A percentile compares a stretch with the other conserved stretches of the same genome.
These are phyloP conservation scores for Xerocomellus dryophilus DNA, from an alignment of 768 basidiomycete species.

Conservation along the genomic window DNA sequence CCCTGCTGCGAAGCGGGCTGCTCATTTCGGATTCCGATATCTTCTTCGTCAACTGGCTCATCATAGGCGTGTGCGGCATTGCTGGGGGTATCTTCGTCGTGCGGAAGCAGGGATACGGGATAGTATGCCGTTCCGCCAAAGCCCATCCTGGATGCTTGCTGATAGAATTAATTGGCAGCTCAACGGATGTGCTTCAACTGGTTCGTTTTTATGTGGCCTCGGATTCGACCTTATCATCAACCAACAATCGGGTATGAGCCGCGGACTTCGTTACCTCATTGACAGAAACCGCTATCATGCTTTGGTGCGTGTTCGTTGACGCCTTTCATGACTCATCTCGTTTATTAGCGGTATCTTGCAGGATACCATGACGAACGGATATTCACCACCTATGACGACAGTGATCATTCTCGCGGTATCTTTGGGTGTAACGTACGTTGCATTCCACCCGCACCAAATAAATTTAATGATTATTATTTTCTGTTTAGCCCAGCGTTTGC, in stretches of 20 bases:
- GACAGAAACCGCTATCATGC: slow-evolving; percentile 60
- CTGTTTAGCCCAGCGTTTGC: slow-evolving; percentile 49
- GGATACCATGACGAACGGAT: slow-evolving; percentile 48
- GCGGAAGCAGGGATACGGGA: slow-evolving; percentile 44
- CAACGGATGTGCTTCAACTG: slow-evolving; percentile 52
- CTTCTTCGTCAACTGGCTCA: slow-evolving; percentile 51
- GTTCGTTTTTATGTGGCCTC: slow-evolving; percentile 57
- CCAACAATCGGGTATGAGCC: slow-evolving; percentile 59
- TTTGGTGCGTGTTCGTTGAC: slow-evolving; percentile 38
- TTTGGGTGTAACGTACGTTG: slow-evolving; percentile 52
- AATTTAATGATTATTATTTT: background rate
- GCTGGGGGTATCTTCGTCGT: slow-evolving; percentile 42
- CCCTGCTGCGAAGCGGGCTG: slow-evolving; percentile 48
- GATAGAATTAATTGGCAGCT: slow-evolving; percentile 30
- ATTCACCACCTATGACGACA: slow-evolving; percentile 49
- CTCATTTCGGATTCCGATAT: slow-evolving; percentile 37
- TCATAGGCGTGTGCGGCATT: slow-evolving; percentile 46
- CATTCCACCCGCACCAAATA: background rate
- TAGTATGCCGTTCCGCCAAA: slow-evolving; percentile 39
- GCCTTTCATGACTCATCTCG: background rate
- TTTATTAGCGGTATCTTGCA: slow-evolving; percentile 21
- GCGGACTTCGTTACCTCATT: slow-evolving; percentile 59
- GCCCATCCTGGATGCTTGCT: background rate
- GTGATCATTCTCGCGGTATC: slow-evolving; percentile 53
- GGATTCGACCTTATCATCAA: slow-evolving; percentile 56